Evolutionary conservation across 352 stramenopile genomes (phyloP), one percentile per base, ranked within the genome.

Genomic region (Globisporangium recalcitrans): DNA sequence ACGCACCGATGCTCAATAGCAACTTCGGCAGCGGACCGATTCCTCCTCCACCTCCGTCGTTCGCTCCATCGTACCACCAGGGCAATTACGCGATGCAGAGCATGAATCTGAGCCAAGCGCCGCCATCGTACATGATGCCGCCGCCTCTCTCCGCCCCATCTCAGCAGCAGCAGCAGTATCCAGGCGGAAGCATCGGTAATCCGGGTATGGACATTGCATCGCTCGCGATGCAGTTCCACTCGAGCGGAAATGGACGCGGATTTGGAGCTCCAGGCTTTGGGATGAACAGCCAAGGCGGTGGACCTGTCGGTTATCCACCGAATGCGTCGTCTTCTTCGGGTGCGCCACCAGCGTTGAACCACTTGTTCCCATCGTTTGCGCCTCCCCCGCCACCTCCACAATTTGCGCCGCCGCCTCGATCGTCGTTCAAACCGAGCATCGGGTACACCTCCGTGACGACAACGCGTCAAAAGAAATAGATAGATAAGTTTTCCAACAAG

Each of bases 181-280:
- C 27, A 62, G 54, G 47, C 24, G 66, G 40, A 47, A 38, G 22
- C 26, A 60, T 32, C 42, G 74, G 44, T 24, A 38, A 26, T 16
- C 40, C 26, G 19, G 69, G 58, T 22, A 80, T 87, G 27, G 80
- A 90, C 51, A 71, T 90, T 44, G 76, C 84, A 8, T 77, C 82
- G 9, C 71, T 93, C 22, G 82, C 84, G 16, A 93, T 93, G 84
- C 82, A 91, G 56, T 93, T 93, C 62, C 84, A 93, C 57, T 46
- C 66, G 2, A 57, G 57, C 16, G 49, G 49, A 19, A 40, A 40
- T 22, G 49, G 49, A 56, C 26, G 27, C 16, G 36, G 46, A 74
- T 70, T 36, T 27, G 61, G 52, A 14, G 29, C 36, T 29, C 46
- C 49, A 60, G 63, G 70, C 22, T 80, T 79, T 52, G 60, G 73